These are phyloP conservation scores for Chrysophaeum taylorii DNA, from an alignment of 352 stramenopile genomes.

Conservation along the genomic window DNA sequence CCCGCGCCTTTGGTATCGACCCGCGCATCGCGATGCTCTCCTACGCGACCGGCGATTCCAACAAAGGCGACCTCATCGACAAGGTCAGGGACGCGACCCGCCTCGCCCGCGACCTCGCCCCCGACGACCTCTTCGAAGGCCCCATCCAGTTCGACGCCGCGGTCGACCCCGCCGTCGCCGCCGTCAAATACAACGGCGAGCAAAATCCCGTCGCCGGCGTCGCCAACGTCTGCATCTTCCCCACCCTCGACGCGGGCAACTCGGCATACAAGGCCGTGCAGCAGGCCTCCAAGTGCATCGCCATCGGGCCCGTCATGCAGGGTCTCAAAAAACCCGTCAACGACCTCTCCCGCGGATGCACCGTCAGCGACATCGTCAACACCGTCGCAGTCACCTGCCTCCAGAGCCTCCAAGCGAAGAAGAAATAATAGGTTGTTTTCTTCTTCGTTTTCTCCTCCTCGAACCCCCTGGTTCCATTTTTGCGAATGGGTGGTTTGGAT, in stretches of 20 bases:
- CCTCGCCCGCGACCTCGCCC: constrained; percentile 52
- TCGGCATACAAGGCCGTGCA: constrained; percentile 75
- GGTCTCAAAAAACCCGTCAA: constrained; percentile 71
- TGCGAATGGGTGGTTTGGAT: no score
- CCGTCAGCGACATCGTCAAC: constrained; percentile 74
- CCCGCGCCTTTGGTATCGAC: constrained; percentile 59
- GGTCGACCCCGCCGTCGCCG: constrained; percentile 58
- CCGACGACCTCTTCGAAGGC: constrained; percentile 50
- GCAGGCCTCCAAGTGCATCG: constrained; percentile 46
- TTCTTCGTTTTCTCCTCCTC: no score
- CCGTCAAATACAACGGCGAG: constrained; percentile 60
- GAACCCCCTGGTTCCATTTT: no score
- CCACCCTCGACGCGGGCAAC: constrained; percentile 60
- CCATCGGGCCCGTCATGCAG: constrained; percentile 71
- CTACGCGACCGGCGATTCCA: constrained; percentile 65
- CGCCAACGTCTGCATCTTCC: constrained; percentile 69
- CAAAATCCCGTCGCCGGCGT: constrained; percentile 53
- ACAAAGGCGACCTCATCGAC: constrained; percentile 62
- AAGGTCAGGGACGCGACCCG: constrained; percentile 63
- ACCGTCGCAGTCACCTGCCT: constrained; percentile 72
- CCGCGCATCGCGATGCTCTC: constrained; percentile 64
- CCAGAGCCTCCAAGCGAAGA: constrained; percentile 56
- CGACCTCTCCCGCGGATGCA: constrained; percentile 66
- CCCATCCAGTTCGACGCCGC: constrained; percentile 72
- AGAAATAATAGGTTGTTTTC: no score